phyloP scores from a whole-genome alignment of 192 early-diverging fungal genomes.

The Backusella mclennaniae region DNA sequence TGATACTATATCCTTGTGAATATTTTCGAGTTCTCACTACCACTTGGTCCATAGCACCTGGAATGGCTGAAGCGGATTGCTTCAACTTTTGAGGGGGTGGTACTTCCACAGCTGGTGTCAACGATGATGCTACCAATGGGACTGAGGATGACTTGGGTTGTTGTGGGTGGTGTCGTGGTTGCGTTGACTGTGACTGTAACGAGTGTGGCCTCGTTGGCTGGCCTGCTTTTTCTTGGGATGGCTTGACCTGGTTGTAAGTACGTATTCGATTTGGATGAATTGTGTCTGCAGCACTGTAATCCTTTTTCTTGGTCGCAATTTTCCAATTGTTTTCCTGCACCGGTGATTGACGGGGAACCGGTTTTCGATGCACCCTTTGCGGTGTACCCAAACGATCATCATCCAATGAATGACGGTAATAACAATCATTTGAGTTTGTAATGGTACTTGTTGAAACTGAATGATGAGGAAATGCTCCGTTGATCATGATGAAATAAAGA shows the following conservation, averaged over 20 bases:
- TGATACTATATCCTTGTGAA: neutral
- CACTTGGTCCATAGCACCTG: neutral
- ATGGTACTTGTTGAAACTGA: neutral
- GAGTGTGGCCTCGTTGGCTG: neutral
- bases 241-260: neutral
- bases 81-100: neutral
- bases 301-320: neutral
- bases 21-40: neutral
- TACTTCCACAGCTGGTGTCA: neutral
- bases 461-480: constrained; percentile 12
- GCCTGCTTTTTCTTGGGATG: neutral
- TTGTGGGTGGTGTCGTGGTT: neutral
- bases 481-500: neutral
- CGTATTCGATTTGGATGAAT: neutral
- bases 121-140: no score
- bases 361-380: constrained; percentile 5
- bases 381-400: neutral
- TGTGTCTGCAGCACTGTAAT: neutral
- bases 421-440: neutral
- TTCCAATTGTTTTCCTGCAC: neutral
- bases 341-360: neutral
- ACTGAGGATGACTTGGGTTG: neutral
- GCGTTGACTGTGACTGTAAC: neutral
- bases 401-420: constrained; percentile 9
- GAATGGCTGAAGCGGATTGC: neutral